Evolutionary conservation across 768 basidiomycete species (phyloP).

Genomic region (Boletus fagicola): DNA sequence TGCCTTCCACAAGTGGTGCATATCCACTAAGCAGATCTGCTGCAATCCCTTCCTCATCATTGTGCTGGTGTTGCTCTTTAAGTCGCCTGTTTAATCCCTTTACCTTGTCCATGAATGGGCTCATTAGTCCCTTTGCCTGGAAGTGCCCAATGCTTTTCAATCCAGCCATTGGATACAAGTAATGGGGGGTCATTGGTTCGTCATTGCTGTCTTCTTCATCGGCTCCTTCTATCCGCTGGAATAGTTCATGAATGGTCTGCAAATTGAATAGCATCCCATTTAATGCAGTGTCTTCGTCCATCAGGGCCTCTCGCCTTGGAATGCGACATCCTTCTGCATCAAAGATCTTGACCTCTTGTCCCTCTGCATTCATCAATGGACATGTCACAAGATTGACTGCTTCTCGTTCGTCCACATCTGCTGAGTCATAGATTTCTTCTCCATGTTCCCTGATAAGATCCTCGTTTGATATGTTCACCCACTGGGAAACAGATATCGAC

Average conservation of each 20-base stretch:
- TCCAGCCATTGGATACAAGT: neutral
- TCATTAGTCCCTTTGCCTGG: neutral
- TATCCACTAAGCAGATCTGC: neutral
- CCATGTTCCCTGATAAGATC: too few relatives aligned
- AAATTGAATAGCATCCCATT: neutral
- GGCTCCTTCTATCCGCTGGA: neutral
- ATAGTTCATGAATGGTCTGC: neutral
- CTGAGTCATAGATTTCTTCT: too few relatives aligned
- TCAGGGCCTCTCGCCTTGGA: too few relatives aligned
- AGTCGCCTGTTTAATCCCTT: neutral
- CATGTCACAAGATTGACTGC: too few relatives aligned
- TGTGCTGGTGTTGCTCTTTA: rapidly evolving
- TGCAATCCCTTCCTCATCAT: neutral
- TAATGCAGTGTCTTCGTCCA: too few relatives aligned
- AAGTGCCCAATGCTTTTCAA: neutral
- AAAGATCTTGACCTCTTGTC: too few relatives aligned
- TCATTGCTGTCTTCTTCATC: neutral
- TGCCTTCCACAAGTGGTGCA: too few relatives aligned
- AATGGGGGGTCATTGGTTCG: neutral
- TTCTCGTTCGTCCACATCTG: too few relatives aligned
- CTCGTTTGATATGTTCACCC: too few relatives aligned
- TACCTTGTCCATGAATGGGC: neutral
- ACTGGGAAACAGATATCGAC: too few relatives aligned
- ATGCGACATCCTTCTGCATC: too few relatives aligned
- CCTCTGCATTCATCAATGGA: neutral